phyloP scores from a whole-genome alignment of 192 early-diverging fungal genomes.

The Rhizoclosmatium globosum region DNA sequence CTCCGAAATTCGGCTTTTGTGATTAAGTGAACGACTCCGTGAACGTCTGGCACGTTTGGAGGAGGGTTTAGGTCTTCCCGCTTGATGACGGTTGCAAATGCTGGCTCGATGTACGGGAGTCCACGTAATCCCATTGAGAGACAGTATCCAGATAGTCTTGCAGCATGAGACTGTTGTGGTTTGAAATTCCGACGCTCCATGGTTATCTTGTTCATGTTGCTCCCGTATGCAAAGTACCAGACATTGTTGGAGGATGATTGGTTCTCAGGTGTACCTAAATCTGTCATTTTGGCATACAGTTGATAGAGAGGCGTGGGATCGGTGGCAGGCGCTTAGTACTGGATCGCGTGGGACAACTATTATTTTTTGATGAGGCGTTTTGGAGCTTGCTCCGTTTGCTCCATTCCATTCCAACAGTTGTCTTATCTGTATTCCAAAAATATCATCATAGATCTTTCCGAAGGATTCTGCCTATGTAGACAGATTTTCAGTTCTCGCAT shows the following conservation, averaged over 20 bases:
- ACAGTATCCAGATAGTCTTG: not conserved
- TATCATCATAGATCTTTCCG: too few species aligned
- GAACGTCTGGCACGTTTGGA: not conserved
- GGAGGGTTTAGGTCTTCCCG: not conserved
- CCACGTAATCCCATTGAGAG: constrained; percentile 7
- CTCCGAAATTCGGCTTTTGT: constrained; percentile 1
- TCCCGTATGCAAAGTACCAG: constrained; percentile 25
- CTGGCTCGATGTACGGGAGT: constrained; percentile 17
- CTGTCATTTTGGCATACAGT: too few species aligned
- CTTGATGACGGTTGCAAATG: constrained; percentile 17
- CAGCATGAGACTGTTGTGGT: not conserved
- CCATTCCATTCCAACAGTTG: too few species aligned
- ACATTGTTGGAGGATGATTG: not conserved
- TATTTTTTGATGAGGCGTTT: too few species aligned
- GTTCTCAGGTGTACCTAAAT: not conserved
- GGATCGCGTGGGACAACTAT: too few species aligned
- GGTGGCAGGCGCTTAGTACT: too few species aligned
- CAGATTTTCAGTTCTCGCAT: too few species aligned
- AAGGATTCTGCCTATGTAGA: too few species aligned
- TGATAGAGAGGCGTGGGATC: too few species aligned
- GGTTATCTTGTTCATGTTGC: constrained; percentile 12
- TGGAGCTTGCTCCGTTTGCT: too few species aligned
- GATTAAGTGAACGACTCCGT: constrained; percentile 16
- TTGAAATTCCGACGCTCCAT: constrained; percentile 18
- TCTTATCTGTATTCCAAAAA: too few species aligned